Evolutionary conservation across 1,139 yeast genomes (phyloP).

Genomic region (Geotrichum aggregatum): DNA sequence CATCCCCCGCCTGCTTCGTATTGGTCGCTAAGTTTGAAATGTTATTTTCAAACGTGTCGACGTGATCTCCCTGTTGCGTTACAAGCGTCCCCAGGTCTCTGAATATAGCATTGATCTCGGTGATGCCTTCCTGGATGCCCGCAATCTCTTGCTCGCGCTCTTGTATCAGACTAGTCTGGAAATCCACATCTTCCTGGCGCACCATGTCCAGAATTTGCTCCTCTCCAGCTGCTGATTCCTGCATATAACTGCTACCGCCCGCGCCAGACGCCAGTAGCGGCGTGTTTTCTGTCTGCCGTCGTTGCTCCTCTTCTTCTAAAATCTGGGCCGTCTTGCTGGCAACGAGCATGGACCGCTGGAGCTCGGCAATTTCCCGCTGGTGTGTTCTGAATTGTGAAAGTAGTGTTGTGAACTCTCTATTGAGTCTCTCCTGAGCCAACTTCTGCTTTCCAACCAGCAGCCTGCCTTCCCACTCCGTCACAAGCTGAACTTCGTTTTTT

Average conservation of each 20-base stretch:
- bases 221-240: conserved; percentile 29
- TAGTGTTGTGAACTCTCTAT: conserved; percentile 44
- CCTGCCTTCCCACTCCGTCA: conserved; percentile 26
- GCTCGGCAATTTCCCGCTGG: conserved; percentile 34
- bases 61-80: conserved; percentile 75
- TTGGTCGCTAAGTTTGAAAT: conserved; percentile 61
- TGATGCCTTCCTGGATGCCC: conserved; percentile 70
- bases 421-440: conserved; percentile 43
- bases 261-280: conserved; percentile 36
- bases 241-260: conserved; percentile 24
- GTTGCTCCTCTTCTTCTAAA: conserved; percentile 17
- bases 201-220: conserved; percentile 38
- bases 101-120: conserved; percentile 79
- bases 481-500: conserved; percentile 26
- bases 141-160: conserved; percentile 71
- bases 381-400: conserved; percentile 41
- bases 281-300: conserved; percentile 39
- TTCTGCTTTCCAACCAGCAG: conserved; percentile 27
- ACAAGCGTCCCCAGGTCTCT: conserved; percentile 75
- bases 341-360: conserved; percentile 2
- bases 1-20: conserved; percentile 65
- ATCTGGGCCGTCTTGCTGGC: conserved; percentile 11
- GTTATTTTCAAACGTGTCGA: conserved; percentile 80
- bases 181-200: conserved; percentile 65
- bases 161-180: conserved; percentile 62